phyloP scores from a whole-genome alignment of 345 rosid species.

The Camelina hispida region DNA sequence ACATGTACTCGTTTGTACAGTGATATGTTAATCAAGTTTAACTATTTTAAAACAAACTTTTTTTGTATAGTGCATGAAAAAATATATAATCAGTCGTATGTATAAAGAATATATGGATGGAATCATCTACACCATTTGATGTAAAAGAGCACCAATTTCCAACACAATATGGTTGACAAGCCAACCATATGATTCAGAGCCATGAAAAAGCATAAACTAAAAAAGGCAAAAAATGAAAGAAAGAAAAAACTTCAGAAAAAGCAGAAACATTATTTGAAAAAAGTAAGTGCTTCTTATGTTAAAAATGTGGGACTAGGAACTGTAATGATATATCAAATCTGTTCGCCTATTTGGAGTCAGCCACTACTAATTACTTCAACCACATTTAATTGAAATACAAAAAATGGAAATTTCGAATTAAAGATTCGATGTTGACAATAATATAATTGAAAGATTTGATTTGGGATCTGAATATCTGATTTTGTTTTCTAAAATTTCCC shows the following conservation, averaged over 20 bases:
- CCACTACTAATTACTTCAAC: conserved; percentile 40
- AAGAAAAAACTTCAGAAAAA: conserved; percentile 12
- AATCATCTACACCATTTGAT: conserved; percentile 24
- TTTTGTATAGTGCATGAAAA: conserved; percentile 4
- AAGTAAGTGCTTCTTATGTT: conserved; percentile 43
- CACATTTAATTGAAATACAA: conserved; percentile 12
- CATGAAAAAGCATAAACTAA: conserved; percentile 30
- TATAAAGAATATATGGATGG: background rate
- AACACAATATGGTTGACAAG: conserved; percentile 38
- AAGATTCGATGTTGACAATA: conserved; percentile 46
- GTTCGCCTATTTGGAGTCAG: conserved; percentile 46
- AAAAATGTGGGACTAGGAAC: conserved; percentile 43
- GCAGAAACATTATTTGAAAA: conserved; percentile 38
- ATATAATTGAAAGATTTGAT: conserved; percentile 46
- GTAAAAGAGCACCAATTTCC: conserved; percentile 33
- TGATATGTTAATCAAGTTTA: background rate
- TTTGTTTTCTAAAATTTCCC: conserved; percentile 46
- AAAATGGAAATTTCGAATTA: conserved; percentile 30
- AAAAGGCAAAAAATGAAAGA: conserved; percentile 28
- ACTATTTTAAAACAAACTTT: background rate
- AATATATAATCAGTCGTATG: background rate
- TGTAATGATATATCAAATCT: conserved; percentile 36
- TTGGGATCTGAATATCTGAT: conserved; percentile 46
- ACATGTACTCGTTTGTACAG: background rate
- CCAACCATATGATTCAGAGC: conserved; percentile 44